Percentiles rank a stretch among this genome's conserved stretches.
These are phyloP conservation scores for Hygrophorus pudorinus DNA, from an alignment of 768 basidiomycete species.

Conservation along the genomic window DNA sequence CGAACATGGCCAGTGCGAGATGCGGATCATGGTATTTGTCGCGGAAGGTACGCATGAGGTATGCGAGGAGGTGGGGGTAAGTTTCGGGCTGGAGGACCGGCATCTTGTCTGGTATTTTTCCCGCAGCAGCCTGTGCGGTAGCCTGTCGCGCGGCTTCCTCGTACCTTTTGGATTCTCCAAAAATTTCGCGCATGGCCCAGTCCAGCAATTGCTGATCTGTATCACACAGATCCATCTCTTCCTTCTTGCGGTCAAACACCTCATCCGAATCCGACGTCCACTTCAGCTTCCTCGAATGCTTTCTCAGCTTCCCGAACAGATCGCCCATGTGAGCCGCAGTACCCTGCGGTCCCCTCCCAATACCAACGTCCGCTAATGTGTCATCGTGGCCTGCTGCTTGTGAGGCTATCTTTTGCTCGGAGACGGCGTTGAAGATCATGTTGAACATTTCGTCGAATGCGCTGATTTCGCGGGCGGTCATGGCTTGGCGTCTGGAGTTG, in stretches of 20 bases:
- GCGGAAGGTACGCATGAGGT: slow-evolving; percentile 70
- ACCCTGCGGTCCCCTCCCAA: slow-evolving; percentile 18
- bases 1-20: slow-evolving; percentile 74
- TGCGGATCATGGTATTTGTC: slow-evolving; percentile 73
- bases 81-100: slow-evolving; percentile 46
- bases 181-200: slow-evolving; percentile 66
- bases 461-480: slow-evolving; percentile 58
- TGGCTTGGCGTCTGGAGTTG: slow-evolving; percentile 36
- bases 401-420: slow-evolving; percentile 17
- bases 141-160: slow-evolving; percentile 36
- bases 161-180: slow-evolving; percentile 44
- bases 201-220: slow-evolving; percentile 63
- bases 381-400: not conserved
- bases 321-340: slow-evolving; percentile 40
- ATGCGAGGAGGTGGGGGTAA: slow-evolving; percentile 69
- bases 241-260: slow-evolving; percentile 58
- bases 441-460: slow-evolving; percentile 69
- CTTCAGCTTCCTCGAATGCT: slow-evolving; percentile 36
- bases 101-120: slow-evolving; percentile 11
- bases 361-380: slow-evolving; percentile 5
- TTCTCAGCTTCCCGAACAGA: slow-evolving; percentile 45
- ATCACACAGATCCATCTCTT: slow-evolving; percentile 59
- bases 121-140: slow-evolving; percentile 18
- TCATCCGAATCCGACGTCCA: slow-evolving; percentile 45
- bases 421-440: slow-evolving; percentile 52